Evolutionary conservation across 192 early-diverging fungal genomes (phyloP).

Genomic region (Linnemannia zychae): DNA sequence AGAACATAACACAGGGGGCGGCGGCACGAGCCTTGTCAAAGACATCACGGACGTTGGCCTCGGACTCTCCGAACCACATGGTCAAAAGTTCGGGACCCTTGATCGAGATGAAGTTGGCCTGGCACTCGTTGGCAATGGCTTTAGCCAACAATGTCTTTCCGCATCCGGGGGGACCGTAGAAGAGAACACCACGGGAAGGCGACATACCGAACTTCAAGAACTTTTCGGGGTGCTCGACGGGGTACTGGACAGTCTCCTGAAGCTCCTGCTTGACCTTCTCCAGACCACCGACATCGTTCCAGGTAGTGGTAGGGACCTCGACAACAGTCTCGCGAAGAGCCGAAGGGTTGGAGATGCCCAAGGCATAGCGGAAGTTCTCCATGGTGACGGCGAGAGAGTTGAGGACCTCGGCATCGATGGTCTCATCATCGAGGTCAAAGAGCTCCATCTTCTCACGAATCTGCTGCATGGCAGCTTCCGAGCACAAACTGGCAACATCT

Average conservation of each 20-base stretch:
- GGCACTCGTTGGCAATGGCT: conserved; percentile 99
- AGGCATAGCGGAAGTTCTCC: conserved; percentile 97
- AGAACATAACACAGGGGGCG: conserved; percentile 99
- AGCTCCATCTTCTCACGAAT: conserved; percentile 99
- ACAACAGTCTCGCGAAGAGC: conserved; percentile 99
- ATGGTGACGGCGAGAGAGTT: conserved; percentile 96
- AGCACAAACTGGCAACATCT: conserved; percentile 97
- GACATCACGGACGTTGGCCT: conserved; percentile 98
- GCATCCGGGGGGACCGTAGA: conserved; percentile 99
- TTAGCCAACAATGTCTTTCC: conserved; percentile 99
- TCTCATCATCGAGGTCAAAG: conserved; percentile 98
- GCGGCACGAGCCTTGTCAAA: conserved; percentile 99
- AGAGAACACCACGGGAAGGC: conserved; percentile 97
- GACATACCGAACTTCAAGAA: conserved; percentile 99
- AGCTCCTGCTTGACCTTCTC: conserved; percentile 99
- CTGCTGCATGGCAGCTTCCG: conserved; percentile 99
- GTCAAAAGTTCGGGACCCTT: conserved; percentile 99
- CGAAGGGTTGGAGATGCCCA: conserved; percentile 95
- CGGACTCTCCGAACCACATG: conserved; percentile 99
- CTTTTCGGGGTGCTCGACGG: conserved; percentile 99
- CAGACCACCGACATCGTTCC: conserved; percentile 98
- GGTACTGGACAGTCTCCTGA: conserved; percentile 99
- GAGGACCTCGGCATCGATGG: conserved; percentile 97
- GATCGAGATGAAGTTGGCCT: conserved; percentile 99
- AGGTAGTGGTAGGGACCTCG: conserved; percentile 94